A percentile compares a stretch with the other conserved stretches of the same genome.
phyloP scores from a whole-genome alignment of 495 filamentous ascomycete genomes.

The Podospora australis region DNA sequence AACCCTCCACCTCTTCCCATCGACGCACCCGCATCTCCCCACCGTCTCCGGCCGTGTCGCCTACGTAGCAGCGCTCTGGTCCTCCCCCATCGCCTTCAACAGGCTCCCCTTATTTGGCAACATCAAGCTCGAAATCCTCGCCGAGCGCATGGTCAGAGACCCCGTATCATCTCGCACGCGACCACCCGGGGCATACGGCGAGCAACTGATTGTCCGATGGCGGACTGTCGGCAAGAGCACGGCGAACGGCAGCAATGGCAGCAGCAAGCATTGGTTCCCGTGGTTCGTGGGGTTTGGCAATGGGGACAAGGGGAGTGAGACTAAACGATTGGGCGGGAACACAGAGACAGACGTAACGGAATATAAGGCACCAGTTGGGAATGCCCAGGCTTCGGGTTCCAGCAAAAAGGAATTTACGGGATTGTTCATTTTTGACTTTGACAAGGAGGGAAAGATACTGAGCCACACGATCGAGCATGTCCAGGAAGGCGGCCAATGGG shows the following conservation, averaged over 20 bases:
- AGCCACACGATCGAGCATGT: conserved; percentile 92
- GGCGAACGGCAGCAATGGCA: conserved; percentile 3
- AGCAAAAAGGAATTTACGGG: conserved; percentile 59
- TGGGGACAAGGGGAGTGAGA: neutral
- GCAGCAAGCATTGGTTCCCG: neutral
- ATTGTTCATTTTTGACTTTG: conserved; percentile 92
- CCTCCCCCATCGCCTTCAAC: conserved; percentile 91
- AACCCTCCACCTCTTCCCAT: conserved; percentile 91
- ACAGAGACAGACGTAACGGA: neutral
- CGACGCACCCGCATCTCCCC: conserved; percentile 91
- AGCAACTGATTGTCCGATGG: conserved; percentile 85
- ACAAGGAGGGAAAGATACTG: conserved; percentile 74
- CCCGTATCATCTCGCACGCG: conserved; percentile 19
- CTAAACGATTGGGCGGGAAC: neutral
- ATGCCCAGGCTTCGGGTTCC: conserved; percentile 12
- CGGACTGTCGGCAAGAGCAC: conserved; percentile 43
- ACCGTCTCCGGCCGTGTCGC: conserved; percentile 82
- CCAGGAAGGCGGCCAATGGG: conserved; percentile 67
- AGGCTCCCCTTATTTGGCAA: conserved; percentile 83
- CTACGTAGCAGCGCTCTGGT: conserved; percentile 92
- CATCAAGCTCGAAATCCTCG: conserved; percentile 76
- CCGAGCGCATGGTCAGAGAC: conserved; percentile 72
- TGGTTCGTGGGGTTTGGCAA: neutral
- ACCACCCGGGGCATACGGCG: conserved; percentile 45
- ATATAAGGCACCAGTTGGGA: conserved; percentile 22